Evolutionary conservation across 2,329 filamentous ascomycete genomes (phyloP).

Genomic region (Scopulariopsis brevicaulis): DNA sequence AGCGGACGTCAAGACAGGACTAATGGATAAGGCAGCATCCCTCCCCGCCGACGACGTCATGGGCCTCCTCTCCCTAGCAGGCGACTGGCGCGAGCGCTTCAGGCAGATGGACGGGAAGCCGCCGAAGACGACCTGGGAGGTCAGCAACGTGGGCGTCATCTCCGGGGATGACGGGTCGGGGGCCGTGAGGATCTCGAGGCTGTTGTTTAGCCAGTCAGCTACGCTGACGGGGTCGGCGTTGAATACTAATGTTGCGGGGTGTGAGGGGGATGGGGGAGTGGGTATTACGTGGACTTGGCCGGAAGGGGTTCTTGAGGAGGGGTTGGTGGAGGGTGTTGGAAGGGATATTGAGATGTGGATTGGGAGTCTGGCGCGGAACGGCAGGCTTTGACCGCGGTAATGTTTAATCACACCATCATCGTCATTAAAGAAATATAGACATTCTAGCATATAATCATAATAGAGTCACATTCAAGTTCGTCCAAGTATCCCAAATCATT

Average conservation of each 20-base stretch:
- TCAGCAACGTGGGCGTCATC: constrained; percentile 41
- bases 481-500: not conserved
- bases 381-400: constrained; percentile 4
- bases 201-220: constrained; percentile 37
- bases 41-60: constrained; percentile 30
- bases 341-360: constrained; percentile 22
- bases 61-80: constrained; percentile 27
- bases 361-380: constrained; percentile 13
- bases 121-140: constrained; percentile 32
- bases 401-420: not conserved
- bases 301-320: constrained; percentile 26
- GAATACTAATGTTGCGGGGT: constrained; percentile 33
- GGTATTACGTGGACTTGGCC: constrained; percentile 35
- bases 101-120: constrained; percentile 26
- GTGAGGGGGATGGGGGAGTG: constrained; percentile 23
- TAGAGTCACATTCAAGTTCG: not conserved
- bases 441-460: not conserved
- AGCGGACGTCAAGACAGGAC: constrained; percentile 18
- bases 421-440: not conserved
- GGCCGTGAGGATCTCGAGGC: constrained; percentile 26
- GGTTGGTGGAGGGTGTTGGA: constrained; percentile 22
- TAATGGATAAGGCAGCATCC: constrained; percentile 18
- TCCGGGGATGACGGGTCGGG: not conserved
- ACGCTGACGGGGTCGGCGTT: constrained; percentile 30
- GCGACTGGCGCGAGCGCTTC: constrained; percentile 30